Evolutionary conservation across 2,329 filamentous ascomycete species (phyloP).

Genomic region (Septoria petroselini): DNA sequence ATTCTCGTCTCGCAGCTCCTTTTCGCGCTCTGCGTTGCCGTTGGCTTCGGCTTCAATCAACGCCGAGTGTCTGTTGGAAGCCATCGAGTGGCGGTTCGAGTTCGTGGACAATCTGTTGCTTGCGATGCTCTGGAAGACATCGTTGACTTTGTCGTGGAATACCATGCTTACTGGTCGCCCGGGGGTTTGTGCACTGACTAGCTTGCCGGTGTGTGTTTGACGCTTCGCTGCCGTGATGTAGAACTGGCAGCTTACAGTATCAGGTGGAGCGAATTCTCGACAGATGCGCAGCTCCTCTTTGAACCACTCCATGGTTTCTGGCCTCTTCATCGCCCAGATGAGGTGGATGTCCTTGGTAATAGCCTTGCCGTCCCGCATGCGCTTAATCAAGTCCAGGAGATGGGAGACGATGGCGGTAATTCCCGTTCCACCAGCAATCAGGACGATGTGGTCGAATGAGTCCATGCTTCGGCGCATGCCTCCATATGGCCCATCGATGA

Average conservation of each 20-base stretch:
- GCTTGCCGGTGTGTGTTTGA: conserved; percentile 45
- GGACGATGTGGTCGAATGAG: conserved; percentile 87
- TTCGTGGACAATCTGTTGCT: conserved; percentile 58
- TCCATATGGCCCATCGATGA: conserved; percentile 90
- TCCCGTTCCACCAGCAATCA: conserved; percentile 90
- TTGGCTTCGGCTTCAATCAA: conserved; percentile 77
- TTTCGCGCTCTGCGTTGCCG: conserved; percentile 74
- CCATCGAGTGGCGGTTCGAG: conserved; percentile 31
- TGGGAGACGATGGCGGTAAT: conserved; percentile 93
- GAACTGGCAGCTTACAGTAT: conserved; percentile 89
- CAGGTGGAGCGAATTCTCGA: conserved; percentile 80
- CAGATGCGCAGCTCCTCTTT: conserved; percentile 91
- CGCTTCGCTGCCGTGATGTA: conserved; percentile 80
- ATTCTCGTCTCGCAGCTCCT: conserved; percentile 74
- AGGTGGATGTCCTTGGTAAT: conserved; percentile 88
- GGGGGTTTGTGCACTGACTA: conserved; percentile 52
- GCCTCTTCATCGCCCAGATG: conserved; percentile 87
- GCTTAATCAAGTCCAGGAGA: conserved; percentile 88
- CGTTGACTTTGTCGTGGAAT: conserved; percentile 83
- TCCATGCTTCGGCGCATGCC: conserved; percentile 88
- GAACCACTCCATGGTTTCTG: conserved; percentile 97
- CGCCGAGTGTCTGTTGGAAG: conserved; percentile 66
- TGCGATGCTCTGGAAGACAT: conserved; percentile 80
- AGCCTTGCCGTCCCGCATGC: conserved; percentile 91
- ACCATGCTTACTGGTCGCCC: conserved; percentile 65